Base-by-base conservation (phyloP, 1,139 yeast genomes). In the Geotrichum klebahnii region DNA sequence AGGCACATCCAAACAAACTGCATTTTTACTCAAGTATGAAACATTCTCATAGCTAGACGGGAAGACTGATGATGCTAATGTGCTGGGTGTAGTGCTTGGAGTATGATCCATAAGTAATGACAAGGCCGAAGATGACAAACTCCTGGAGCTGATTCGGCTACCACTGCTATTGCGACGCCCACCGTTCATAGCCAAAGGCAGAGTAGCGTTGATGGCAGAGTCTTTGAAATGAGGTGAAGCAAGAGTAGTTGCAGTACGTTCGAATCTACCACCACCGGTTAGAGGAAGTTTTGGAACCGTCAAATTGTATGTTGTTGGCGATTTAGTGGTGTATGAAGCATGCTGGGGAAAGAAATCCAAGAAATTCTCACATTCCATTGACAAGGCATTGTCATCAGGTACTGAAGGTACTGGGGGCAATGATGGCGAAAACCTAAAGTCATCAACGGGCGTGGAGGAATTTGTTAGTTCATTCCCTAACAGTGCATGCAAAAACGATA, bases 1-100 rank as follows among this genome's bases (percentile, higher is more conserved):
- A 12, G 52, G 35, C 6, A 49, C 44, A 6, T 49, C 48, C 3
- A 48, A 12, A 23, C 46, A 42, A 5, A 22, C 16, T 1, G 51
- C 51, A 23, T 33, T 9, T 23, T 46, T 46, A 20, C 40, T 45
- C 5, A 38, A 40, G 3, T 40, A 32, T 2, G 29, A 23, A 28
- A 41, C 45, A 14, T 20, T 22, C 17, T 46, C 50, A 17, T 33
- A 46, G n/a, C 35, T 26, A 19, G 29, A 8, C 9, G 28, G 14
- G 16, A 22, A 44, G 10, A 19, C 44, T 2, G 16, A 20, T 10
- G 31, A 23, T n/a, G 16, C 17, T 10, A n/a, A 16, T 12, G 44
- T 19, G 26, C 29, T 26, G 29, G 29, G 29, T 8, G 29, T 26
- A 10, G 29, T 26, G 9, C 9, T 8, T n/a, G n/a, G n/a, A n/a